Percentiles rank a stretch among this genome's conserved stretches.
Conservation (phyloP, 495 filamentous ascomycete species). For the Collariella sp. region DNA sequence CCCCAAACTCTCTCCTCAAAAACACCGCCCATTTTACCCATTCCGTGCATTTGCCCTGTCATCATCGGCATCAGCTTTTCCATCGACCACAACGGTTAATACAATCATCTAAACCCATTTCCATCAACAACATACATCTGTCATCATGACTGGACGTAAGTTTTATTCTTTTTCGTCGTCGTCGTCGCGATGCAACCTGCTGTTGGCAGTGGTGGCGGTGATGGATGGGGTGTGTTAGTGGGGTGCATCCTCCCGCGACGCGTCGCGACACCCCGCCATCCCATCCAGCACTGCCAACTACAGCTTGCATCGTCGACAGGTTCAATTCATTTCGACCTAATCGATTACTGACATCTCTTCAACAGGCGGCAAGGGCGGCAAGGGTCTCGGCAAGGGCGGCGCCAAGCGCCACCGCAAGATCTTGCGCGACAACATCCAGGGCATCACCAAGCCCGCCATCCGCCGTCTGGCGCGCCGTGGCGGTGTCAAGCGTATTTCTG, state of each 20-base stretch:
- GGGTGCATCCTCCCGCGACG: constrained; percentile 19
- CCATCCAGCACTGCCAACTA: not conserved
- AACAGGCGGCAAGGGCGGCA: constrained; percentile 73
- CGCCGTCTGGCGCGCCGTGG: constrained; percentile 99
- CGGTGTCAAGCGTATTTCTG: constrained; percentile 99
- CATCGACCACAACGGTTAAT: constrained; percentile 11
- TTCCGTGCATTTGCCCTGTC: constrained; percentile 12
- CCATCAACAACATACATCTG: constrained; percentile 23
- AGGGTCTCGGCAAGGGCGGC: constrained; percentile 80
- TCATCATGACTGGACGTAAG: constrained; percentile 96
- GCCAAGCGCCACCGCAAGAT: constrained; percentile 99
- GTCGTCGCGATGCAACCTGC: constrained; percentile 11
- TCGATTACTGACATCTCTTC: constrained; percentile 21
- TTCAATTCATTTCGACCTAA: constrained; percentile 11
- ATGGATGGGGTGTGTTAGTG: constrained; percentile 6
- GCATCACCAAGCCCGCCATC: constrained; percentile 99
- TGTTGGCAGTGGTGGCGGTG: constrained; percentile 15
- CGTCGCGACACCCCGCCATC: constrained; percentile 10
- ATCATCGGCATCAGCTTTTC: constrained; percentile 25
- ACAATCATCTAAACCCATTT: constrained; percentile 28
- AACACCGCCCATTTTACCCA: constrained; percentile 5
- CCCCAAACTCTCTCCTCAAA: constrained; percentile 4
- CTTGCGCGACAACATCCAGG: constrained; percentile 98
- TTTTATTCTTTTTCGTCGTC: constrained; percentile 27
- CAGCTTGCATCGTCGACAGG: not conserved